Evolutionary conservation across 352 stramenopile genomes (phyloP), one percentile per base, ranked within the genome.

Genomic region (Phytophthora brassicae): DNA sequence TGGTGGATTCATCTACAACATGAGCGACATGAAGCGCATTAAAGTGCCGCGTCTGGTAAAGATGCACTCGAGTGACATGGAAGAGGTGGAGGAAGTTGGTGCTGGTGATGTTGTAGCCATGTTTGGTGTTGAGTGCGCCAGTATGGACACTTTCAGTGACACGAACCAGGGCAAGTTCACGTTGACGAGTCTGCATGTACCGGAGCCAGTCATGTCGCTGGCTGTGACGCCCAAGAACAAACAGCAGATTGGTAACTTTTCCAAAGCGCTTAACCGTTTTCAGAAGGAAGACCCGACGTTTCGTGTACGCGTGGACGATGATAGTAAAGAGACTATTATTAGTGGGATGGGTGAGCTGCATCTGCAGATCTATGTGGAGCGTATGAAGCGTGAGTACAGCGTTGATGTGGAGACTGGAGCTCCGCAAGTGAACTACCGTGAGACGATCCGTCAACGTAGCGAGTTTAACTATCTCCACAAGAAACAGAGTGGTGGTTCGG

Each of bases 41-140:
- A 99, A 99, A 72, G 84, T 99, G 56, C 91, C 97, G 39, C 90
- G 97, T 28, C 93, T 99, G 39, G 97, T 99, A 50, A 93, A 98
- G 56, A 99, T 99, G 97, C 97, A 99, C 84, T 98, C 96, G 35
- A 96, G 99, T 75, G 97, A 99, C 63, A 99, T 99, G 97, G 92
- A 99, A 84, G 97, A 99, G 64, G 97, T 99, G 45, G 88, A 98
- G 19, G 87, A 95, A 66, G 96, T 96, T 39, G 74, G 84, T 29
- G 86, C 96, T 36, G 97, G 97, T 49, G 97, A 99, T 71, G 97
- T 99, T 47, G 94, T 97, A 7, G 97, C 97, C 51, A 99, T 99
- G 90, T 99, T 99, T 72, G 98, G 98, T 54, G 88, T 99, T 28
- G 98, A 99, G 69, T 99, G 98, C 73, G 92, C 90, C 45, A 98